Conservation (phyloP, 495 filamentous ascomycete species). For the Penicillium chermesinum region DNA sequence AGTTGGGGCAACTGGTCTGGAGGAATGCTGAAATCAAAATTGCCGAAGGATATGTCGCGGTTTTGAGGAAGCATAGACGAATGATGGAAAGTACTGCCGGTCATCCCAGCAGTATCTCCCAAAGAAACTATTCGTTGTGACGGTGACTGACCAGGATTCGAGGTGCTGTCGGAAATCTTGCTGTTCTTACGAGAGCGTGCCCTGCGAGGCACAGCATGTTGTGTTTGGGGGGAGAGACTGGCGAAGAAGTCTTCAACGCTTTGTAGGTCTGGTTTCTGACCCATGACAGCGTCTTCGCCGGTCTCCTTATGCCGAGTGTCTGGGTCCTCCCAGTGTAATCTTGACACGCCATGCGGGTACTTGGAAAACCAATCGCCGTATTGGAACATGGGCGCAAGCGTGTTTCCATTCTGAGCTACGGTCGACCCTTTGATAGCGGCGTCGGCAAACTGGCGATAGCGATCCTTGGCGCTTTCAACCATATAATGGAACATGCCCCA, state of each 20-base stretch:
- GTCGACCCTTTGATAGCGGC: conserved; percentile 49
- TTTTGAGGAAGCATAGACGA: conserved; percentile 32
- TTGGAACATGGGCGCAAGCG: conserved; percentile 67
- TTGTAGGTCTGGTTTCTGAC: conserved; percentile 81
- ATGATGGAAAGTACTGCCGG: conserved; percentile 42
- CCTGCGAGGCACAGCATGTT: conserved; percentile 41
- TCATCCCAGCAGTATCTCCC: conserved; percentile 30
- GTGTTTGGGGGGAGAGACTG: conserved; percentile 63
- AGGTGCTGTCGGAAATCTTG: conserved; percentile 24
- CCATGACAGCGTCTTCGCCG: conserved; percentile 73
- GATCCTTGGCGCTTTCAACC: conserved; percentile 85
- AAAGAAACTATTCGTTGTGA: conserved; percentile 35
- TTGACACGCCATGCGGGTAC: conserved; percentile 87
- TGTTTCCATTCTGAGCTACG: conserved; percentile 49
- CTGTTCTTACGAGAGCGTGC: conserved; percentile 33
- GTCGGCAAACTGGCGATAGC: conserved; percentile 82
- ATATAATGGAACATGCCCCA: conserved; percentile 99
- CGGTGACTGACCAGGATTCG: conserved; percentile 24
- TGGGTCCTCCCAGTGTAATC: conserved; percentile 77
- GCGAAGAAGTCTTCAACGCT: conserved; percentile 96
- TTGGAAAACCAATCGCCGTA: conserved; percentile 98
- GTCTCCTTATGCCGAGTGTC: conserved; percentile 63
- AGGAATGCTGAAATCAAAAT: conserved; percentile 40
- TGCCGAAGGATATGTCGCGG: conserved; percentile 33
- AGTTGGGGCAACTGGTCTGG: conserved; percentile 53